Evolutionary conservation across 2,329 filamentous ascomycete species (phyloP).

Genomic region (Colletotrichum musae): DNA sequence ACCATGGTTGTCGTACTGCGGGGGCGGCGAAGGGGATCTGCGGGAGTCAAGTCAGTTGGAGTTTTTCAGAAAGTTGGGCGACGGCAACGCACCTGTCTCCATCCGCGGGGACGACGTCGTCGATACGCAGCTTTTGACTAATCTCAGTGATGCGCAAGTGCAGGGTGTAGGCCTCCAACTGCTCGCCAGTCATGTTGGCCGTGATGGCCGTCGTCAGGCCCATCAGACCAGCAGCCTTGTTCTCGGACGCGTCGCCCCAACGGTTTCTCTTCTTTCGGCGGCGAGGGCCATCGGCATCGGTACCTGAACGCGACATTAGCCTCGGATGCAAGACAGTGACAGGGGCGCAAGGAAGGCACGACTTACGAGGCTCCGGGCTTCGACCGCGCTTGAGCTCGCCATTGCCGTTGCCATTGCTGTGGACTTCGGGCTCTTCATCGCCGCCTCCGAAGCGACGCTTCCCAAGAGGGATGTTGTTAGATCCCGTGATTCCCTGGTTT

Average conservation of each 20-base stretch:
- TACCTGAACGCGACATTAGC: constrained; percentile 56
- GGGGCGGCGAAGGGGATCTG: constrained; percentile 94
- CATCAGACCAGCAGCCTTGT: constrained; percentile 98
- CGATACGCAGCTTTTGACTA: constrained; percentile 98
- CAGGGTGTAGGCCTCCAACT: constrained; percentile 96
- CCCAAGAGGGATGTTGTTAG: constrained; percentile 97
- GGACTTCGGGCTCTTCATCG: constrained; percentile 57
- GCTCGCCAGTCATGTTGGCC: constrained; percentile 98
- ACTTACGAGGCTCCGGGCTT: constrained; percentile 86
- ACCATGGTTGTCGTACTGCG: constrained; percentile 99
- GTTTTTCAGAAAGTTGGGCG: constrained; percentile 3
- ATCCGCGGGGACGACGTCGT: constrained; percentile 97
- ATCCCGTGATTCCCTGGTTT: constrained; percentile 91
- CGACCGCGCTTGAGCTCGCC: constrained; percentile 86
- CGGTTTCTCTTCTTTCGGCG: constrained; percentile 98
- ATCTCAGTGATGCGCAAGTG: constrained; percentile 99
- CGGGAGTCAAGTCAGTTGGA: constrained; percentile 42
- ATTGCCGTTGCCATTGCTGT: constrained; percentile 52
- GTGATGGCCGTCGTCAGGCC: constrained; percentile 96
- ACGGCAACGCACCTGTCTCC: constrained; percentile 83
- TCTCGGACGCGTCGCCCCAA: constrained; percentile 97
- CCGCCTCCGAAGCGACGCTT: constrained; percentile 85
- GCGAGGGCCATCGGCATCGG: constrained; percentile 81
- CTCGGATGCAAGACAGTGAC: constrained; percentile 17
- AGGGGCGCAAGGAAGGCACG: background rate